Base-by-base conservation (phyloP, 495 filamentous ascomycete genomes). In the Aspergillus mulundensis region DNA sequence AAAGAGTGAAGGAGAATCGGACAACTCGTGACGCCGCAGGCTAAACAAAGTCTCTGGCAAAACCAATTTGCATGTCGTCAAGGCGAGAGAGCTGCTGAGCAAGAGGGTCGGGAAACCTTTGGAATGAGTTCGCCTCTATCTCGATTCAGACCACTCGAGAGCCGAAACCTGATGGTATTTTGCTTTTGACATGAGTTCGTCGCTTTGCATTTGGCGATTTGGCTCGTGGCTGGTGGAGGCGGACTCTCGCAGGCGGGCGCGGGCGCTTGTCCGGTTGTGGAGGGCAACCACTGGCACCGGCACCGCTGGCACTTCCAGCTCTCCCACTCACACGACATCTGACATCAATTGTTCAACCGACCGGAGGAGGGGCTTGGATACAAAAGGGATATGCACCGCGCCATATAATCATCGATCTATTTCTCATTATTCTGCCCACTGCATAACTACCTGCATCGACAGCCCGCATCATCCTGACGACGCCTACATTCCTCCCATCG, bases 181-280 rank as follows among this genome's bases (percentile, higher is more conserved):
- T 68, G 62, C 65, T 63, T 36, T 68, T 68, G 62, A 48, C 41
- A 10, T 19, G 47, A 19, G 7, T 36, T 36, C 32, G 32, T 36
- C 32, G 28, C 16, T 43, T 32, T 59, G 57, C 54, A 54, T 52
- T 47, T 25, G 39, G 45, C 40, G 43, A 42, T 50, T 50, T 44
- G 54, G 39, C 38, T 47, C 49, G 62, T 65, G 66, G 63, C 59
- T 62, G 59, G 63, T 61, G 61, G 58, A 58, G 49, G 32, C 32
- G 32, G 32, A 14, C 32, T 36, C 12, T 36, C 12, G 32, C 32
- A 6, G 32, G 55, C 16, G 54, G n/a, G 55, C 48, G 56, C 62
- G 54, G 59, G 50, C 59, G 58, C 59, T 61, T 60, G 54, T 54
- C 59, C 39, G 48, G 66, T 68, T 63, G 63, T 66, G 66, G 66